phyloP scores from a whole-genome alignment of 345 rosid genomes.

The Salix purpurea region DNA sequence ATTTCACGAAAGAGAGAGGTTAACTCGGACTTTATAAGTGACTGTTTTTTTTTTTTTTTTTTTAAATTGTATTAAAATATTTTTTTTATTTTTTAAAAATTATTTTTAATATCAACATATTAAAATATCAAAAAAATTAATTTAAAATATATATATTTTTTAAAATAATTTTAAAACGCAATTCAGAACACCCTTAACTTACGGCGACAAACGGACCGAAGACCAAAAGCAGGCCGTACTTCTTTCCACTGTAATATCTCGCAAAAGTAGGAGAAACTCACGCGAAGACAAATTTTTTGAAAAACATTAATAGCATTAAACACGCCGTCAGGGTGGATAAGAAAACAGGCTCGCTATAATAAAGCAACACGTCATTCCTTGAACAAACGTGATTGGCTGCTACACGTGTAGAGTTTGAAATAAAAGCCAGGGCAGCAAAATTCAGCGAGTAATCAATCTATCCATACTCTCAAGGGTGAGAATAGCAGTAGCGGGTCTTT shows the following conservation, averaged over 20 bases:
- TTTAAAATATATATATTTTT: too few species aligned
- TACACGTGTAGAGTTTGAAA: conserved; percentile 22
- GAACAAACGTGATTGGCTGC: conserved; percentile 23
- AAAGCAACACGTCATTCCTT: background rate
- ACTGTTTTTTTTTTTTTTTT: too few species aligned
- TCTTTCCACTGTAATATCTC: background rate
- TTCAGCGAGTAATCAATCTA: background rate
- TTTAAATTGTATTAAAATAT: too few species aligned
- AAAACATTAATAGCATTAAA: background rate
- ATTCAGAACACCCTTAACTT: too few species aligned
- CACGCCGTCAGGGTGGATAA: background rate
- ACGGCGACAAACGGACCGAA: too few species aligned
- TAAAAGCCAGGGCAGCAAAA: background rate
- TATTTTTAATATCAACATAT: too few species aligned
- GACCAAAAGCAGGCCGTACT: too few species aligned
- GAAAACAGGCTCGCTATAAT: background rate
- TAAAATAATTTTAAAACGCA: too few species aligned
- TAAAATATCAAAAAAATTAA: too few species aligned
- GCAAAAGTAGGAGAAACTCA: background rate
- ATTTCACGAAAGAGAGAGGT: too few species aligned
- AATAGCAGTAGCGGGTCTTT: background rate
- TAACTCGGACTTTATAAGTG: too few species aligned
- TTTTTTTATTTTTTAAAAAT: too few species aligned
- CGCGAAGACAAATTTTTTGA: background rate
- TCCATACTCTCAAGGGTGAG: conserved; percentile 10